phyloP scores from a whole-genome alignment of 2,329 filamentous ascomycete species.

The Aspergillus glaucus region DNA sequence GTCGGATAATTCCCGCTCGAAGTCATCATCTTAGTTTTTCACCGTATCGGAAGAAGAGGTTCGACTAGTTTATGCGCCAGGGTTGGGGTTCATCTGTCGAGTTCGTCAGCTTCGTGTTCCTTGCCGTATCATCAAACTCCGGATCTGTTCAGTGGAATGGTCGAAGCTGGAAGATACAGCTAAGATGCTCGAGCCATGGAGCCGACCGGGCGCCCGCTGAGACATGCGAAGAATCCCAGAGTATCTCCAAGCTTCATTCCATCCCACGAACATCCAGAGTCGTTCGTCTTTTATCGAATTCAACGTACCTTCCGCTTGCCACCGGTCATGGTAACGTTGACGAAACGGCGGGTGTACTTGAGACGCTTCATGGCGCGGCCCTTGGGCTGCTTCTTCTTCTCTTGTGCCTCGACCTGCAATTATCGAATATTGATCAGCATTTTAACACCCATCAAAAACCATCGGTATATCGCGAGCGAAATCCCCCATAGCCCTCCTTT shows the following conservation, averaged over 20 bases:
- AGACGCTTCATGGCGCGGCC: slow-evolving; percentile 96
- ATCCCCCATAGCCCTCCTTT: neutral
- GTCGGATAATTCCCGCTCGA: neutral
- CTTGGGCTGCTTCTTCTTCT: slow-evolving; percentile 97
- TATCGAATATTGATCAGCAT: neutral
- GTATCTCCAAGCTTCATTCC: too few species aligned
- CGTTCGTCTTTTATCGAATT: neutral
- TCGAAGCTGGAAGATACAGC: too few species aligned
- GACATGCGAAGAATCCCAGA: too few species aligned
- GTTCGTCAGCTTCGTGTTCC: neutral
- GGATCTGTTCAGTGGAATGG: too few species aligned
- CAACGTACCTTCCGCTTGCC: slow-evolving; percentile 88
- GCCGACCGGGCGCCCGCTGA: neutral
- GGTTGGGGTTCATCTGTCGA: slow-evolving; percentile 77
- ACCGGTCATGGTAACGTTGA: slow-evolving; percentile 94
- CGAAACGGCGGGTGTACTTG: slow-evolving; percentile 94
- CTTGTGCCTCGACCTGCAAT: slow-evolving; percentile 26
- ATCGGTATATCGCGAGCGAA: neutral
- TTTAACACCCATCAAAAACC: neutral
- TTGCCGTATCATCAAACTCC: too few species aligned
- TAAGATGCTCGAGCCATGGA: too few species aligned
- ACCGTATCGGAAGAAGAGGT: slow-evolving; percentile 4
- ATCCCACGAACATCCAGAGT: too few species aligned
- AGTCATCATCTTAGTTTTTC: slow-evolving; percentile 3
- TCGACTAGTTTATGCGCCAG: slow-evolving; percentile 23